These are phyloP conservation scores for Salix arbutifolia DNA, from an alignment of 345 rosid genomes.

Conservation along the genomic window DNA sequence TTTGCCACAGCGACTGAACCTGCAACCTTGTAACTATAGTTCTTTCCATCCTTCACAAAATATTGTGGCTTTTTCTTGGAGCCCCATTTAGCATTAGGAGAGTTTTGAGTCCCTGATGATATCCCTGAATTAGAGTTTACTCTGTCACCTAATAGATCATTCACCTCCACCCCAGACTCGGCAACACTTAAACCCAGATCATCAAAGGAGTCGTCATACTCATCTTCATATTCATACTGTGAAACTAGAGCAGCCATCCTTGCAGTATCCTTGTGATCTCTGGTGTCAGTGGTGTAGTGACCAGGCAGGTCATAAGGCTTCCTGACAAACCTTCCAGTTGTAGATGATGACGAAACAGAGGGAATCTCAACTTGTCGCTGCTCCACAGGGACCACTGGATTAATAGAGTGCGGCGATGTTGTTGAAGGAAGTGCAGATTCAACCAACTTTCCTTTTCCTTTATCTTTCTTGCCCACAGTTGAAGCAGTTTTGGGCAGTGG, in stretches of 20 bases:
- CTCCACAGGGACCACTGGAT: constrained; percentile 12
- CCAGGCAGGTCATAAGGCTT: constrained; percentile 55
- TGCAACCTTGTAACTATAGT: constrained; percentile 85
- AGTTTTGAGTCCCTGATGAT: constrained; percentile 23
- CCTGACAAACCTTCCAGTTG: constrained; percentile 70
- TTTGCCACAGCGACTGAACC: constrained; percentile 81
- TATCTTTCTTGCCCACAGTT: constrained; percentile 47
- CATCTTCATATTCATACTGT: constrained; percentile 90
- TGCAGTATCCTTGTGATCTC: constrained; percentile 42
- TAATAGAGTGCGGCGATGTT: background rate
- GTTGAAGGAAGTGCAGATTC: constrained; percentile 33
- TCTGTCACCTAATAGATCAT: constrained; percentile 48
- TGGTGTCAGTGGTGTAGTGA: constrained; percentile 45
- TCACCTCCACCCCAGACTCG: constrained; percentile 68
- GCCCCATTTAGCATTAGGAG: constrained; percentile 64
- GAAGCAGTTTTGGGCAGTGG: constrained; percentile 50
- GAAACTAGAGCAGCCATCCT: constrained; percentile 52
- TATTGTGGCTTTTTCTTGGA: constrained; percentile 72
- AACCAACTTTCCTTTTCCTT: constrained; percentile 72
- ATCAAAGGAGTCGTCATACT: constrained; percentile 95
- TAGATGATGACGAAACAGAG: constrained; percentile 47
- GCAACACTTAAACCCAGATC: constrained; percentile 73
- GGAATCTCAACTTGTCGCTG: constrained; percentile 30
- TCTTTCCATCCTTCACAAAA: constrained; percentile 90
- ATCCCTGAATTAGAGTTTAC: constrained; percentile 27